Evolutionary conservation across 2,329 filamentous ascomycete species (phyloP), one percentile per base, ranked within the genome.

Genomic region (Nannizziopsis barbatae): DNA sequence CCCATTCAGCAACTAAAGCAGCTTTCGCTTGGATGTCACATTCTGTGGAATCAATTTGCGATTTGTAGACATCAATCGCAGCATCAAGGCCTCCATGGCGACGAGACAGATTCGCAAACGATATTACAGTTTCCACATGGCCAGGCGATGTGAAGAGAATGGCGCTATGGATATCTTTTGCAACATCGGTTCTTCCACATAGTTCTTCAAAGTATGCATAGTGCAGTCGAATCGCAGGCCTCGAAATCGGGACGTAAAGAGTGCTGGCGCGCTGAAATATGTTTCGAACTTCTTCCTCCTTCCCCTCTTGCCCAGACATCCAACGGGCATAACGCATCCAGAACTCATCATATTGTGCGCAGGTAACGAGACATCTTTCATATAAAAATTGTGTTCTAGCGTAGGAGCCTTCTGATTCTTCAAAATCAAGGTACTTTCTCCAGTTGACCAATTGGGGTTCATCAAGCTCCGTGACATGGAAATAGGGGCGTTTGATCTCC

Each of bases 311-410:
- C 0, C 80, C 80, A 51, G 77, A 75, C 85, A 95, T 94, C 92
- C 92, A 98, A 36, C 90, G 76, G 12, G 84, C 86, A 66, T 95
- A 98, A n/a, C 92, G 84, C 59, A 94, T 80, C 92, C 92, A 98
- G 66, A 96, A 94, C 62, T 96, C 90, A 43, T 96, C 90, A 62
- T 98, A 95, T 56, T 93, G 84, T 12, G 92, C 90, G 60, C 86
- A 93, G 0, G 87, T 90, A 32, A 95, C 86, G 45, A 98, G 69
- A 59, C 89, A 96, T 45, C 92, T 82, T 71, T 98, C 92, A 63
- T 98, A 96, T 30, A 98, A 70, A 60, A 92, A 92, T 5, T 84
- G 77, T 40, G 76, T 83, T 51, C 92, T 79, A 11, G 74, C 67
- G 56, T 81, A 86, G 55, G 89, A 80, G 45, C 85, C 87, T 64